A percentile compares a stretch with the other conserved stretches of the same genome.
These are phyloP conservation scores for Calonectria fujianensis DNA, from an alignment of 2,329 filamentous ascomycete genomes.

Conservation along the genomic window DNA sequence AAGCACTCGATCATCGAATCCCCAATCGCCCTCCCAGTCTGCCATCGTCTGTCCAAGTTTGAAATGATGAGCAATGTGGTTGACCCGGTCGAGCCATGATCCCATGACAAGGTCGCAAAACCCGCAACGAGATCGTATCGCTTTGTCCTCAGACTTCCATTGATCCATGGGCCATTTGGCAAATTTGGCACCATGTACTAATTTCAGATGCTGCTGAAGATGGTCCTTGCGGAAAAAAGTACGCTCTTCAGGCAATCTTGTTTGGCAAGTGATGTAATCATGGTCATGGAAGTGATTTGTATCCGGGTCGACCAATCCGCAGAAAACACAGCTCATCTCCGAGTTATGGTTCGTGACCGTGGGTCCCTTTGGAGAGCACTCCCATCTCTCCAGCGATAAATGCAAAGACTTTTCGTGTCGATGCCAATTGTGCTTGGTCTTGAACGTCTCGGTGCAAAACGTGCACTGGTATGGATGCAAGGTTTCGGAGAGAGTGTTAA, in stretches of 20 bases:
- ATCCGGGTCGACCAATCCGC: slow-evolving; percentile 57
- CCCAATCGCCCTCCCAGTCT: slow-evolving; percentile 67
- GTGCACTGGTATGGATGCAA: slow-evolving; percentile 62
- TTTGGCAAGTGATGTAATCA: slow-evolving; percentile 68
- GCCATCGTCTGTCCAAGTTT: slow-evolving; percentile 64
- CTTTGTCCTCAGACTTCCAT: slow-evolving; percentile 61
- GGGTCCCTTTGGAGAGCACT: slow-evolving; percentile 63
- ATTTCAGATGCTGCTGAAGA: slow-evolving; percentile 64
- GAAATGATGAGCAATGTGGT: slow-evolving; percentile 66
- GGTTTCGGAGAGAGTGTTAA: background rate
- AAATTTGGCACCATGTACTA: slow-evolving; percentile 64
- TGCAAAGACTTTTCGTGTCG: slow-evolving; percentile 71
- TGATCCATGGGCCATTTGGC: slow-evolving; percentile 65
- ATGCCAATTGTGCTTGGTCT: slow-evolving; percentile 67
- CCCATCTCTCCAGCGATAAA: slow-evolving; percentile 68
- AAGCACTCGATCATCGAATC: slow-evolving; percentile 60
- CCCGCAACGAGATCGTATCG: slow-evolving; percentile 64
- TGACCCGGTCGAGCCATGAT: slow-evolving; percentile 61
- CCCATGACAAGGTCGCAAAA: slow-evolving; percentile 62
- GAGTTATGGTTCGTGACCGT: slow-evolving; percentile 63
- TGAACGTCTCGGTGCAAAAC: slow-evolving; percentile 68
- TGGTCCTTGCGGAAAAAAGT: slow-evolving; percentile 67
- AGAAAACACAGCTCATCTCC: slow-evolving; percentile 65
- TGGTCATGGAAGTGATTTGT: slow-evolving; percentile 60
- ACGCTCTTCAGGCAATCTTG: slow-evolving; percentile 56